Evolutionary conservation across 2,329 filamentous ascomycete genomes (phyloP), one percentile per base, ranked within the genome.

Genomic region (Hypoxylon sp.): DNA sequence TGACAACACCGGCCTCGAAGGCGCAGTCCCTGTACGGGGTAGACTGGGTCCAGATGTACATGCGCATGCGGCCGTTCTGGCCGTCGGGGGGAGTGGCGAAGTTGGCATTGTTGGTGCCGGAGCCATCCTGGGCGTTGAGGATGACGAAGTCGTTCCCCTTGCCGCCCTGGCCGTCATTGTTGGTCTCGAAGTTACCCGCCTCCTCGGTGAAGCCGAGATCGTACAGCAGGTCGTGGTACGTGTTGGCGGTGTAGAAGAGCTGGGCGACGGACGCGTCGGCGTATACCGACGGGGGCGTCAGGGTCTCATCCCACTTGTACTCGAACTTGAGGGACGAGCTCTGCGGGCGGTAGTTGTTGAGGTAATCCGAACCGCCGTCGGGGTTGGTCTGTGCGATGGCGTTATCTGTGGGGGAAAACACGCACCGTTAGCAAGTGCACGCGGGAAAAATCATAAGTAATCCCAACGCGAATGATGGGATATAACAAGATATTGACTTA

Each of bases 171-270:
- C 80, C 82, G 63, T 84, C 80, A 77, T 87, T 88, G 77, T 86
- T 83, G 54, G 75, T 70, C 74, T 88, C 81, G 73, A 88, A 89
- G 75, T 89, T 89, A 5, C 86, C 86, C 0, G 86, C 85, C 0
- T 67, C 73, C 73, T 88, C 86, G 34, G 77, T 84, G 74, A 88
- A 88, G 4, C 86, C 86, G 0, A 88, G 81, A 5, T 76, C 71
- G 68, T 88, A 83, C 8, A 88, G 79, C 0, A 89, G 72, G 59
- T 89, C 87, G 68, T 88, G 86, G 74, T 85, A 88, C 32, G 77
- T 79, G 77, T 88, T 88, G 32, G 81, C 78, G 0, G 84, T 87
- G 77, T 88, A 89, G 76, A 87, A 89, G 4, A 88, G 80, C 74
- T 89, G 86, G 0, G 84, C 81, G 53, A 85, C 77, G 0, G 86